Evolutionary conservation across 257 asterid genomes (phyloP), one percentile per base, ranked within the genome.

Genomic region (Phtheirospermum japonicum): DNA sequence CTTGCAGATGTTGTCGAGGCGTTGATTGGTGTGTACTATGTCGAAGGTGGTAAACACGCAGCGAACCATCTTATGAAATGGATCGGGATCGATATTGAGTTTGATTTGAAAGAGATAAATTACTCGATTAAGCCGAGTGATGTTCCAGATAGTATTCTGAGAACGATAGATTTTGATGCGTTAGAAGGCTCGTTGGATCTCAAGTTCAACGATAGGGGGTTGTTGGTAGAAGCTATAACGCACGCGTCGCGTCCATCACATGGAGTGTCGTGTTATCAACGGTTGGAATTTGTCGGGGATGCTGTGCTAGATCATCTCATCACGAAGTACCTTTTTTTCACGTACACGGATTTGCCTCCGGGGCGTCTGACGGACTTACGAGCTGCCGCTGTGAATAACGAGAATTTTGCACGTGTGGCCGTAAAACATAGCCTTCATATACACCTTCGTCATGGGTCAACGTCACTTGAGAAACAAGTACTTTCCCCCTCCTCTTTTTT

Each of bases 1-100:
- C 75, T 93, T 69, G 99, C 99, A 2, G 99, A 93, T 75, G 99
- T 93, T 50, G 99, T 93, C 76, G 99, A 93, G 81, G 96, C 99
- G 46, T 68, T 93, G 66, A 89, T 93, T 73, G 97, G 99, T 51
- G 85, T 93, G 28, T 89, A 85, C 72, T 89, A 89, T 68, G 97
- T 89, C 46, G 95, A 93, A 74, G 99, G 92, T 64, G 99, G 99
- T 70, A 89, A 89, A 74, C 60, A 45, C 52, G 91, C 99, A 40
- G 97, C 94, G 13, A 93, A 85, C 75, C 97, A 93, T 79, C 82
- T 93, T n/a, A 89, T 93, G 97, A 87, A 82, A 71, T 93, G 96
- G 96, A 79, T 85, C 54, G 99, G 99, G 14, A 78, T 93, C 70
- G 89, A 89, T 48, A 82, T 93, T 17, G 95, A 89, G 69, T 86